Evolutionary conservation across 768 basidiomycete genomes (phyloP).

Genomic region (Chiua virens): DNA sequence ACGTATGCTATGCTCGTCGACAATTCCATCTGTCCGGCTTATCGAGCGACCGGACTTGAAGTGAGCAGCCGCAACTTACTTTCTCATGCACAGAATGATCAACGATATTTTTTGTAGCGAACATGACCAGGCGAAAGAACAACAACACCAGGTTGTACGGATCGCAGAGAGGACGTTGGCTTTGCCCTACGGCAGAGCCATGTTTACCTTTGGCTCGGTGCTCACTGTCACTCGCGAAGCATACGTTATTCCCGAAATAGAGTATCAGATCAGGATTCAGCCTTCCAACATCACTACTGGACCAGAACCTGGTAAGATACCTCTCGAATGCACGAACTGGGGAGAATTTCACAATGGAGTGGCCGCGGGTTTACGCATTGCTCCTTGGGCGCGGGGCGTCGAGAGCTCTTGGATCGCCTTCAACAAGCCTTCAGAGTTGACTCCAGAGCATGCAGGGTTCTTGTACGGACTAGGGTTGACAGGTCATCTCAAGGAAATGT

Average conservation of each 20-base stretch:
- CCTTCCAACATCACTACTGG: constrained; percentile 65
- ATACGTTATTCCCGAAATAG: constrained; percentile 76
- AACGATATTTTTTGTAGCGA: constrained; percentile 55
- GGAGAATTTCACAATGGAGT: constrained; percentile 99
- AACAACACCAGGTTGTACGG: constrained; percentile 76
- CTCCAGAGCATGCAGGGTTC: constrained; percentile 95
- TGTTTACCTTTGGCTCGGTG: constrained; percentile 90
- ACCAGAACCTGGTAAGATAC: constrained; percentile 73
- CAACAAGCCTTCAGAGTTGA: constrained; percentile 89
- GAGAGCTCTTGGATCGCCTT: constrained; percentile 97
- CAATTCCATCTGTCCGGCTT: constrained; percentile 61
- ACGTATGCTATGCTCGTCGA: constrained; percentile 84
- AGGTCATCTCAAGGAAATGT: constrained; percentile 85
- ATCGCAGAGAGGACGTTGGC: constrained; percentile 89
- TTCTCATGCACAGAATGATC: not conserved
- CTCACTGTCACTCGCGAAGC: constrained; percentile 73
- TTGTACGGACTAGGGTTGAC: constrained; percentile 88
- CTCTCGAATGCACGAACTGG: constrained; percentile 76
- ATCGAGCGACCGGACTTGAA: constrained; percentile 70
- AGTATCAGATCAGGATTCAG: constrained; percentile 71
- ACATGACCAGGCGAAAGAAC: constrained; percentile 82
- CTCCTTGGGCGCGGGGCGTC: constrained; percentile 68
- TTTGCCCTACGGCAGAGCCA: constrained; percentile 83
- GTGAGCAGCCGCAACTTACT: constrained; percentile 38
- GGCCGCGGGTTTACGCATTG: constrained; percentile 84